These are phyloP conservation scores for Tetradesmus lagerheimii DNA, from an alignment of 139 green algal genomes.

Conservation along the genomic window DNA sequence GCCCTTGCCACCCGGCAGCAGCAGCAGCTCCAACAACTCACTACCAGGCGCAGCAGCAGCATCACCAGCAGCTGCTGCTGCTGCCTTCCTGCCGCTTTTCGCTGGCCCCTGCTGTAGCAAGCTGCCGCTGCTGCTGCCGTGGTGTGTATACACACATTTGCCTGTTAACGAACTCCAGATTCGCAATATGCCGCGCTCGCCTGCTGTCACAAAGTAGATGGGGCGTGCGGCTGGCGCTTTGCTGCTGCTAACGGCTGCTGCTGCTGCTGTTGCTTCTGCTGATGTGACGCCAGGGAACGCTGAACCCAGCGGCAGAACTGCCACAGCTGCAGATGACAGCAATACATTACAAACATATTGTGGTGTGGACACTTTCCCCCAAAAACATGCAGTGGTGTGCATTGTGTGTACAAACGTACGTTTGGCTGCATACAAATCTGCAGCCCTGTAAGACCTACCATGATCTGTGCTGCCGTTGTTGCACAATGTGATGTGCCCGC, in stretches of 20 bases:
- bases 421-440: no score
- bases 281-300: slow-evolving; percentile 64
- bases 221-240: background rate
- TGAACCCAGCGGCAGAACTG: slow-evolving; percentile 52
- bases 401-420: background rate
- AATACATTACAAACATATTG: no score
- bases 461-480: background rate
- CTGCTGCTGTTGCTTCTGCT: background rate
- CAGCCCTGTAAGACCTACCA: no score
- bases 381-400: background rate
- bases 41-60: slow-evolving; percentile 37
- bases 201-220: slow-evolving; percentile 85
- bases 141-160: slow-evolving; percentile 61
- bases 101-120: background rate
- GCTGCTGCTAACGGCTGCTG: slow-evolving; percentile 15
- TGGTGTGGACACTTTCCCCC: no score
- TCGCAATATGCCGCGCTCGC: slow-evolving; percentile 80
- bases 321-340: slow-evolving; percentile 30
- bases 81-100: background rate
- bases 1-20: slow-evolving; percentile 64
- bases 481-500: background rate
- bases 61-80: slow-evolving; percentile 40
- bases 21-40: slow-evolving; percentile 69
- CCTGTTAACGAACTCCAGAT: slow-evolving; percentile 83
- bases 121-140: slow-evolving; percentile 27